These are phyloP conservation scores for Golubevia sp. DNA, from an alignment of 1,284 basidiomycete species.

Conservation along the genomic window DNA sequence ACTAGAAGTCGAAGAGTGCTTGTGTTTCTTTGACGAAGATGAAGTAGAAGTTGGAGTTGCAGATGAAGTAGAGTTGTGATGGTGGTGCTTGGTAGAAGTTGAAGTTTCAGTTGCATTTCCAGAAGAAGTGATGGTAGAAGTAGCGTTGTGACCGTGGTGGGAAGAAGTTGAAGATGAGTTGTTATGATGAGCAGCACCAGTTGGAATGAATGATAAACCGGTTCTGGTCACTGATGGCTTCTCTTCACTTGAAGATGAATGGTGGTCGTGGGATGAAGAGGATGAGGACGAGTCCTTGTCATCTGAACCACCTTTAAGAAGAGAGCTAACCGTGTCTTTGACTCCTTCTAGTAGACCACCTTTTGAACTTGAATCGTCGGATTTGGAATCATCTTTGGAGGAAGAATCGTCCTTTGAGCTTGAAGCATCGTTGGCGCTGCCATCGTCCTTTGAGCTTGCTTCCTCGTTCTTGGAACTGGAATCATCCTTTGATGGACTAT, in stretches of 20 bases:
- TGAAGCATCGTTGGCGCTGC: too few relatives aligned
- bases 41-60: neutral
- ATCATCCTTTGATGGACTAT: neutral
- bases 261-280: neutral
- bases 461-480: neutral
- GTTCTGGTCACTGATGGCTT: neutral
- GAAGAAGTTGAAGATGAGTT: neutral
- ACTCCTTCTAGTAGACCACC: neutral
- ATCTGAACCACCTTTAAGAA: neutral
- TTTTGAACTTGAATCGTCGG: neutral
- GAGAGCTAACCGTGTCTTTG: neutral
- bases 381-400: neutral
- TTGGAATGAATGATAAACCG: neutral
- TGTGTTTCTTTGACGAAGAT: neutral
- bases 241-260: neutral
- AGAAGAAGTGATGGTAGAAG: neutral
- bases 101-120: neutral
- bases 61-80: neutral
- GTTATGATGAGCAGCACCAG: neutral
- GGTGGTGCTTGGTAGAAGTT: neutral
- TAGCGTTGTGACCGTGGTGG: neutral
- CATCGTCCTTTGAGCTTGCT: neutral
- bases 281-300: neutral
- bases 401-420: neutral
- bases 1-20: neutral